phyloP scores from a whole-genome alignment of 208 protist genomes.

The Acanthamoeba rhysodes region DNA sequence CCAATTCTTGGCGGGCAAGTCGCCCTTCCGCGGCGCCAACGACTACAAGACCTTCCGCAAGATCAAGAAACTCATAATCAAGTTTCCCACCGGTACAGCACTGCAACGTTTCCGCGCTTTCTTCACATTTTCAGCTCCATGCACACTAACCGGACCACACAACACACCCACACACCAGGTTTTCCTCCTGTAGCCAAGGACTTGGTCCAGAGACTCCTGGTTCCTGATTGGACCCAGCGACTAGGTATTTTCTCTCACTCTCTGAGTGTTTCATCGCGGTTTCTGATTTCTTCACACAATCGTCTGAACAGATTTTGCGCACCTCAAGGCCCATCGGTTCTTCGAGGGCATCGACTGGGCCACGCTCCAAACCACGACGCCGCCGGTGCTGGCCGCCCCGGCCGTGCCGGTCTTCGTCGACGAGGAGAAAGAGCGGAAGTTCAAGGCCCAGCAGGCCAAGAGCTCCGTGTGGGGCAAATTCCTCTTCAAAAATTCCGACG shows the following conservation, averaged over 20 bases:
- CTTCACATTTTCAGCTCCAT: too few relatives aligned
- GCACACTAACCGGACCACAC: too few relatives aligned
- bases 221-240: conserved; percentile 54
- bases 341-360: conserved; percentile 90
- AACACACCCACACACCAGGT: neutral
- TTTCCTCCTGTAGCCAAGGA: conserved; percentile 68
- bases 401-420: neutral
- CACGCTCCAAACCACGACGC: conserved; percentile 46
- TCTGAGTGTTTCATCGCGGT: too few relatives aligned
- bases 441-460: conserved; percentile 7
- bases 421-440: neutral
- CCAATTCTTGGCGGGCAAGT: conserved; percentile 80
- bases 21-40: conserved; percentile 82
- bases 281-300: too few relatives aligned
- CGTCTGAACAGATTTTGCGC: neutral
- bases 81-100: conserved; percentile 76
- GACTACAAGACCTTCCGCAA: conserved; percentile 84
- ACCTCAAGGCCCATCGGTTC: conserved; percentile 89
- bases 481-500: conserved; percentile 56
- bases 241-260: neutral
- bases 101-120: neutral
- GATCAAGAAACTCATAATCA: conserved; percentile 14
- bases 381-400: conserved; percentile 7
- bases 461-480: conserved; percentile 63
- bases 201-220: conserved; percentile 80